These are phyloP conservation scores for Balakata baccata DNA, from an alignment of 345 rosid genomes.

Conservation along the genomic window DNA sequence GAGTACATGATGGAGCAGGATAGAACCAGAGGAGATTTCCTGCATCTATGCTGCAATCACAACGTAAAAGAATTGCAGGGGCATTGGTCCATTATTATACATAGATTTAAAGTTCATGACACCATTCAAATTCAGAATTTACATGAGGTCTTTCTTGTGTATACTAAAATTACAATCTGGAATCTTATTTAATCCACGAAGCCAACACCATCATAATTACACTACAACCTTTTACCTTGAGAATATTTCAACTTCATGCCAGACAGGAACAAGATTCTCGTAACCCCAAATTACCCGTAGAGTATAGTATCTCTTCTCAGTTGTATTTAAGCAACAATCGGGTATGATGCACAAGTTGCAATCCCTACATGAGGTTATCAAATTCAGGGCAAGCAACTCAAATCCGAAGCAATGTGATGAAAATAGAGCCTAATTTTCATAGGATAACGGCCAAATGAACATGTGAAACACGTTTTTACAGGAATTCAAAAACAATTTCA, in stretches of 20 bases:
- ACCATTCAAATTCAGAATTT: not conserved
- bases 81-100: not conserved
- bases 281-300: not conserved
- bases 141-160: slow-evolving; percentile 7
- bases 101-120: not conserved
- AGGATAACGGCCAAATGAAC: not conserved
- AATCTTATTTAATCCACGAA: not conserved
- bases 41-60: too few relatives aligned
- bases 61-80: too few relatives aligned
- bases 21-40: too few relatives aligned
- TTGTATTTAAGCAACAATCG: slow-evolving; percentile 50
- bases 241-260: not conserved
- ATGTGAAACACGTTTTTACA: not conserved
- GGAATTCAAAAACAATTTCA: not conserved
- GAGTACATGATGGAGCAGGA: too few relatives aligned
- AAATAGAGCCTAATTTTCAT: not conserved
- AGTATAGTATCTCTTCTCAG: not conserved
- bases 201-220: not conserved
- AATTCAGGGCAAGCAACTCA: not conserved
- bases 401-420: not conserved
- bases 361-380: slow-evolving; percentile 51
- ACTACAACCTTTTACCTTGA: too few relatives aligned
- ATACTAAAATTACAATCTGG: not conserved
- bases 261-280: not conserved
- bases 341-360: slow-evolving; percentile 92